Percentiles rank a stretch among this genome's conserved stretches.
Evolutionary conservation across 1,139 yeast species (phyloP).

Genomic region (Kluyveromyces sp.): DNA sequence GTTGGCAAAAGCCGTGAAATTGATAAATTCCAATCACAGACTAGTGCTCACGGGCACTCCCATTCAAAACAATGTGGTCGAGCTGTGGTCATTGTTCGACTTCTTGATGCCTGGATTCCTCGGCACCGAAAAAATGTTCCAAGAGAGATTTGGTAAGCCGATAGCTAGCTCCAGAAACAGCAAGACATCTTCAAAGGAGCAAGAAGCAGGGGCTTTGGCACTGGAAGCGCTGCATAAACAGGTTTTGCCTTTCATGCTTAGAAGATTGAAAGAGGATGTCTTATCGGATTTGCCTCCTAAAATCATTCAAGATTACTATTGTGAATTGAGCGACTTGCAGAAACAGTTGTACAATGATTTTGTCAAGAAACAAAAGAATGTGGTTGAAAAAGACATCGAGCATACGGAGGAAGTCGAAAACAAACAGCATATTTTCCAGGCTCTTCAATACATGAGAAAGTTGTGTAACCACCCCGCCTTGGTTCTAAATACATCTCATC

Average conservation of each 20-base stretch:
- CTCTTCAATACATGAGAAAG: slow-evolving; percentile 94
- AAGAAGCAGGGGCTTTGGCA: slow-evolving; percentile 95
- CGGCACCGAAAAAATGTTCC: slow-evolving; percentile 91
- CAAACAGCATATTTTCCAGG: slow-evolving; percentile 94
- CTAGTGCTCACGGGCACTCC: slow-evolving; percentile 95
- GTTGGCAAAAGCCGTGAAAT: slow-evolving; percentile 80
- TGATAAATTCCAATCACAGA: slow-evolving; percentile 78
- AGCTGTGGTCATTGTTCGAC: slow-evolving; percentile 95
- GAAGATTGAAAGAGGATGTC: slow-evolving; percentile 95
- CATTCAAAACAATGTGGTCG: slow-evolving; percentile 92
- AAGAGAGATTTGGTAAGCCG: slow-evolving; percentile 94
- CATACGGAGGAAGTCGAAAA: slow-evolving; percentile 39
- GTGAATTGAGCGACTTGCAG: slow-evolving; percentile 89
- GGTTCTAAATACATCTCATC: slow-evolving; percentile 80
- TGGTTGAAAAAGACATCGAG: slow-evolving; percentile 60
- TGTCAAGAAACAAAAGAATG: slow-evolving; percentile 75
- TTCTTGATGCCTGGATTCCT: slow-evolving; percentile 97
- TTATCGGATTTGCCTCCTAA: slow-evolving; percentile 95
- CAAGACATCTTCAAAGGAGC: slow-evolving; percentile 87
- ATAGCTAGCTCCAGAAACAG: slow-evolving; percentile 91
- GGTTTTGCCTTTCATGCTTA: slow-evolving; percentile 89
- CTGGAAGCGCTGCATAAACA: slow-evolving; percentile 94
- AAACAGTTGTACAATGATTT: slow-evolving; percentile 82
- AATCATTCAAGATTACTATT: slow-evolving; percentile 95
- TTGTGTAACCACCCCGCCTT: slow-evolving; percentile 95